A percentile compares a stretch with the other conserved stretches of the same genome.
These are phyloP conservation scores for Fusarium multiceps DNA, from an alignment of 2,329 filamentous ascomycete genomes.

Conservation along the genomic window DNA sequence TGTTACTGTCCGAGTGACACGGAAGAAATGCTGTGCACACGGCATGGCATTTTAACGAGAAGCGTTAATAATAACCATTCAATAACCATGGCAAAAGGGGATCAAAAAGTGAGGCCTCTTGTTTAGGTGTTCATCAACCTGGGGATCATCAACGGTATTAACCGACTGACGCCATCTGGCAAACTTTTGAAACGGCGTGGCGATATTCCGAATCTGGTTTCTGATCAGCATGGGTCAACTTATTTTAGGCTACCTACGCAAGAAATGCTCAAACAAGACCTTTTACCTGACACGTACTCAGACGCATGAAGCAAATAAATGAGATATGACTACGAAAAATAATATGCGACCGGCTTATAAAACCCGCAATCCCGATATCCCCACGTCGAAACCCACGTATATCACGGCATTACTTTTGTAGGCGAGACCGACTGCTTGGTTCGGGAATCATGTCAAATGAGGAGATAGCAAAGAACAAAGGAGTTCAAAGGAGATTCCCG, in stretches of 20 bases:
- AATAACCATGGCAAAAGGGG: neutral
- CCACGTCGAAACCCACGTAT: neutral
- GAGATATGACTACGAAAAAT: neutral
- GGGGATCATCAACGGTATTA: neutral
- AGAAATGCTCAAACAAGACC: neutral
- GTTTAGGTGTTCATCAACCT: neutral
- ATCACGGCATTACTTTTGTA: neutral
- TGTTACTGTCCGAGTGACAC: conserved; percentile 27
- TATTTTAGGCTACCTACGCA: neutral
- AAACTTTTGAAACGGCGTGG: neutral
- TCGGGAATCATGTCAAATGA: conserved; percentile 1
- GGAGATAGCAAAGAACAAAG: neutral
- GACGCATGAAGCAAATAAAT: conserved; percentile 1
- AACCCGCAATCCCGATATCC: neutral
- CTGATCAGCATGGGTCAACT: neutral
- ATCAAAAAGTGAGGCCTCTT: neutral
- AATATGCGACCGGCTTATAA: neutral
- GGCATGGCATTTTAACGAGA: neutral
- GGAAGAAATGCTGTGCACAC: conserved; percentile 12
- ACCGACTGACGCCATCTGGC: neutral
- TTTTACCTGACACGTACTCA: neutral
- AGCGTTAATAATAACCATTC: neutral
- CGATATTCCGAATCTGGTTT: neutral
- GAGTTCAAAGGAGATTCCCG: conserved; percentile 1
- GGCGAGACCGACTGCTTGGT: conserved; percentile 1